These are phyloP conservation scores for Phytophthora hybrid DNA, from an alignment of 352 stramenopile species.

Conservation along the genomic window DNA sequence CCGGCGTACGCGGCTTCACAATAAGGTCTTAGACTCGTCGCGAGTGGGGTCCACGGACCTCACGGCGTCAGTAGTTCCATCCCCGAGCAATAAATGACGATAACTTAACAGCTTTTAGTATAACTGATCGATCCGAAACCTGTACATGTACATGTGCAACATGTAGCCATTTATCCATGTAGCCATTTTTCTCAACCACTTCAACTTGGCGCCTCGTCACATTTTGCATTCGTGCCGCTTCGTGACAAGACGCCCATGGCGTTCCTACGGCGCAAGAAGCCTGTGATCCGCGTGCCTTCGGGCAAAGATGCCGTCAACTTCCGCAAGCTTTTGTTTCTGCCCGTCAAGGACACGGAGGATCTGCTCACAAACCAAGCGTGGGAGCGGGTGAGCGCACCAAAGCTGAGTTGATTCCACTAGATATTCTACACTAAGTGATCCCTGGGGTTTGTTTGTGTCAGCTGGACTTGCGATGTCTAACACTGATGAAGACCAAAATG, in stretches of 20 bases:
- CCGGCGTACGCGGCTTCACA: conserved; percentile 69
- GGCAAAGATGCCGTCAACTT: conserved; percentile 82
- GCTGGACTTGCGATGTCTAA: conserved; percentile 82
- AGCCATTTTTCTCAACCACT: background rate
- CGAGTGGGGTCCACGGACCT: conserved; percentile 31
- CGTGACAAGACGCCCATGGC: conserved; percentile 46
- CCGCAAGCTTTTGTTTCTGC: conserved; percentile 81
- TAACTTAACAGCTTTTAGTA: conserved; percentile 28
- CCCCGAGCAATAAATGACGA: conserved; percentile 30
- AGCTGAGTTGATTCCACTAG: background rate
- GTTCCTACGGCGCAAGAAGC: conserved; percentile 71
- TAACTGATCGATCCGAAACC: background rate
- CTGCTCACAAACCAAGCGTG: conserved; percentile 74
- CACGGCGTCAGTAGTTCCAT: conserved; percentile 28
- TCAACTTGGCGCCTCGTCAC: conserved; percentile 24
- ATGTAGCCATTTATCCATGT: background rate
- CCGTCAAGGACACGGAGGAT: conserved; percentile 72
- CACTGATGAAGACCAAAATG: conserved; percentile 88
- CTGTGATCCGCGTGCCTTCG: conserved; percentile 72
- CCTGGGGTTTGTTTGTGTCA: conserved; percentile 23
- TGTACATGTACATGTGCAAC: too few relatives aligned
- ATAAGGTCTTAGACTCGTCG: conserved; percentile 78
- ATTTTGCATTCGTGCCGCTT: conserved; percentile 36
- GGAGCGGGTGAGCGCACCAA: conserved; percentile 54
- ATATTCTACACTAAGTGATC: background rate